These are phyloP conservation scores for Lentithecium fluviatile DNA, from an alignment of 495 filamentous ascomycete species.

Conservation along the genomic window DNA sequence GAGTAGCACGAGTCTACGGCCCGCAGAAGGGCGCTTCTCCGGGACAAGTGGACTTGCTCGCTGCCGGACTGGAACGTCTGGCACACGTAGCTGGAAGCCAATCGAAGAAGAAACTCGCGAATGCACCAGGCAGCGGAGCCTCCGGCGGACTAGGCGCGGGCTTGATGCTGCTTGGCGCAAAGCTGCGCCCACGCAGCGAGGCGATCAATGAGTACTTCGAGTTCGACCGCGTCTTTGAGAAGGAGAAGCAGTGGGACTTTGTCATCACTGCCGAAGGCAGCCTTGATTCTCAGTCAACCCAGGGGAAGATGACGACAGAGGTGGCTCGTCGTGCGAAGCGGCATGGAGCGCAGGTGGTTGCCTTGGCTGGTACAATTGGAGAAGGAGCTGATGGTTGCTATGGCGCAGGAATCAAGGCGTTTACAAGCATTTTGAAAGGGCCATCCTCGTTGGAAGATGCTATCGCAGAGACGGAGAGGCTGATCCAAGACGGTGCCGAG, in stretches of 20 bases:
- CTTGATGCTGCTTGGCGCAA: conserved; percentile 21
- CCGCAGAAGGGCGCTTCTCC: conserved; percentile 20
- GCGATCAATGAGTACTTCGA: conserved; percentile 17
- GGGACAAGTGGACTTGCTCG: conserved; percentile 21
- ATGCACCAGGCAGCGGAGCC: conserved; percentile 15
- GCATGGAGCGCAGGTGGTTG: conserved; percentile 17
- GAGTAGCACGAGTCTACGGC: conserved; percentile 24
- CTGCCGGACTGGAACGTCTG: conserved; percentile 3
- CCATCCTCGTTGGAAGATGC: conserved; percentile 4
- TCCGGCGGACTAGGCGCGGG: conserved; percentile 23
- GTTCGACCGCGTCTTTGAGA: conserved; percentile 1
- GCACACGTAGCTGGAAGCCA: background rate
- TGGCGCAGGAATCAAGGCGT: conserved; percentile 4
- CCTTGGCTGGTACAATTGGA: conserved; percentile 4
- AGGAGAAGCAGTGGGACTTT: conserved; percentile 12
- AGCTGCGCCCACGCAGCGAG: conserved; percentile 12
- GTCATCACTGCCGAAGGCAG: conserved; percentile 28
- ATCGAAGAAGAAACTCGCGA: background rate
- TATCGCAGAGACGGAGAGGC: conserved; percentile 1
- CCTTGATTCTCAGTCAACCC: conserved; percentile 17
- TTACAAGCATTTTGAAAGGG: conserved; percentile 4
- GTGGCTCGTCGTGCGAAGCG: conserved; percentile 10
- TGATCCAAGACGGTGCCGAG: conserved; percentile 1
- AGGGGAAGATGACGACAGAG: conserved; percentile 27
- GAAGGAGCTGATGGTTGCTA: conserved; percentile 29